Evolutionary conservation across 2,329 filamentous ascomycete genomes (phyloP).

Genomic region (Exophiala oligosperma): DNA sequence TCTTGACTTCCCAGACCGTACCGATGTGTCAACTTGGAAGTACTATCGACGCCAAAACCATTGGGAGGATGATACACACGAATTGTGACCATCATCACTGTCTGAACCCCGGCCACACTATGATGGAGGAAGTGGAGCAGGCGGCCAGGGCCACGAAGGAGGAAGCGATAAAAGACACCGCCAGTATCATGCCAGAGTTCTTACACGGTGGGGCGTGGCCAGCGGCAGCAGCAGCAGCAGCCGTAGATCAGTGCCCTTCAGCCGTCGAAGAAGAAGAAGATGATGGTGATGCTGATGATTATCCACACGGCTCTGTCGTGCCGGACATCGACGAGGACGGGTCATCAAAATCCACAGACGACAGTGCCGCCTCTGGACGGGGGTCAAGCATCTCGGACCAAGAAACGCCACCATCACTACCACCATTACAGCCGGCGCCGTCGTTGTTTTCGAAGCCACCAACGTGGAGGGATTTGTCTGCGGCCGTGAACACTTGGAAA

Average conservation of each 20-base stretch:
- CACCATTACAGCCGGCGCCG: neutral
- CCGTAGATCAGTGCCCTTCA: too few relatives aligned
- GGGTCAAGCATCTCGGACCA: neutral
- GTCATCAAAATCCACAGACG: neutral
- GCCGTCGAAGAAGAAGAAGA: neutral
- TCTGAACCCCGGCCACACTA: neutral
- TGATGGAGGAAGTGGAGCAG: neutral
- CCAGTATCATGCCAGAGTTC: slow-evolving; percentile 9
- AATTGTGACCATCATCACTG: slow-evolving; percentile 12
- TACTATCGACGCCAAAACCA: slow-evolving; percentile 10
- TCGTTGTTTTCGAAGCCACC: neutral
- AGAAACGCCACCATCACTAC: neutral
- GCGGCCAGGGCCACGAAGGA: neutral
- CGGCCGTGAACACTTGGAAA: slow-evolving; percentile 8
- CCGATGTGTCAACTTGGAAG: slow-evolving; percentile 5
- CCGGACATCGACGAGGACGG: slow-evolving; percentile 2
- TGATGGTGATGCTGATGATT: neutral
- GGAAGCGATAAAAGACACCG: neutral
- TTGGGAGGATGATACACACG: slow-evolving; percentile 13
- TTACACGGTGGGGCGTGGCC: slow-evolving; percentile 16
- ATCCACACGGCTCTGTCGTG: neutral
- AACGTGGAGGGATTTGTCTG: slow-evolving; percentile 4
- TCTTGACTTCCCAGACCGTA: neutral
- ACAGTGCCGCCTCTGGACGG: neutral
- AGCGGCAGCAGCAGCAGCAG: neutral